These are phyloP conservation scores for Angophora floribunda DNA, from an alignment of 345 rosid species.

Conservation along the genomic window DNA sequence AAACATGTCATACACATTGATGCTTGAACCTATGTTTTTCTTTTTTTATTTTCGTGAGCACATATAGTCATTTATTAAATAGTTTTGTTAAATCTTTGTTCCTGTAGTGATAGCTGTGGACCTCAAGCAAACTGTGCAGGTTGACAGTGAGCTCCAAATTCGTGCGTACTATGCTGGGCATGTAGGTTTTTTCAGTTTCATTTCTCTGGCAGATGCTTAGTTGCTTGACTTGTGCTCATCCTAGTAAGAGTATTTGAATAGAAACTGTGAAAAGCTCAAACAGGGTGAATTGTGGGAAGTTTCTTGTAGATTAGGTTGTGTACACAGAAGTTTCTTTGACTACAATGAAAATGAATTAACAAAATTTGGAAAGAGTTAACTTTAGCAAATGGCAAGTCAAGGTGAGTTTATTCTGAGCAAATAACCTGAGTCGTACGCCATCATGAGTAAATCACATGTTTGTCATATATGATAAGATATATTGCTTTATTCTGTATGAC, in stretches of 20 bases:
- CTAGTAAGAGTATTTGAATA: neutral
- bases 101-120: slow-evolving; percentile 74
- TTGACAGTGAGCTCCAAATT: slow-evolving; percentile 81
- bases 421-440: neutral
- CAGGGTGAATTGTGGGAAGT: neutral
- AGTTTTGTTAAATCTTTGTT: neutral
- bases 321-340: neutral
- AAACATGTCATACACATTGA: neutral
- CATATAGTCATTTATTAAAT: neutral
- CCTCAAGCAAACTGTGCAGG: slow-evolving; percentile 87
- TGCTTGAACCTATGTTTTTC: neutral
- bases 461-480: neutral
- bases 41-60: neutral
- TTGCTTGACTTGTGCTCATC: neutral
- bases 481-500: neutral
- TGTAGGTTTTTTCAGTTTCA: slow-evolving; percentile 36
- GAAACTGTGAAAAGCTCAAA: neutral
- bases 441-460: neutral
- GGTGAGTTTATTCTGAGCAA: neutral
- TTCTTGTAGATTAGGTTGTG: neutral
- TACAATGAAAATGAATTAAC: neutral
- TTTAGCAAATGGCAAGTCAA: neutral
- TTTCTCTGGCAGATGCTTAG: neutral
- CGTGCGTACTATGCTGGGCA: slow-evolving; percentile 97
- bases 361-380: neutral